Percentiles rank a stretch among this genome's conserved stretches.
These are phyloP conservation scores for Mycena vitilis DNA, from an alignment of 768 basidiomycete species.

Conservation along the genomic window DNA sequence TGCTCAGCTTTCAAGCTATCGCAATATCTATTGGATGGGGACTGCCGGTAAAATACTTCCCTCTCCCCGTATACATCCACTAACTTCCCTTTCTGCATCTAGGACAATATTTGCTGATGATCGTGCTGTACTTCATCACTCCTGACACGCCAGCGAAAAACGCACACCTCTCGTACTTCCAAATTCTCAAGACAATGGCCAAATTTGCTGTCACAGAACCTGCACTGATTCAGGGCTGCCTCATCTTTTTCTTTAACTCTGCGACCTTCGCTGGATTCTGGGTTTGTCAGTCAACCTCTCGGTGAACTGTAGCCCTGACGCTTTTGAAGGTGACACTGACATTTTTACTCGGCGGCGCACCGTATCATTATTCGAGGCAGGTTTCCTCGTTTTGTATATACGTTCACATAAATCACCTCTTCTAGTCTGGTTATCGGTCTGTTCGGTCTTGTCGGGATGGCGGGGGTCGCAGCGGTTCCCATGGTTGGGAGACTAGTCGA, in stretches of 20 bases:
- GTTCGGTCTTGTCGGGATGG: conserved; percentile 66
- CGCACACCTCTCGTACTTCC: conserved; percentile 58
- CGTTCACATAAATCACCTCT: conserved; percentile 51
- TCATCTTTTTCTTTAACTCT: conserved; percentile 59
- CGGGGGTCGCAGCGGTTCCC: conserved; percentile 64
- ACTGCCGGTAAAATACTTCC: conserved; percentile 45
- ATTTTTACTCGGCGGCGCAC: conserved; percentile 39
- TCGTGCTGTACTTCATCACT: conserved; percentile 58
- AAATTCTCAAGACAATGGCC: conserved; percentile 68
- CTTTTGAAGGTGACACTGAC: no score
- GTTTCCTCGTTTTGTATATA: background rate
- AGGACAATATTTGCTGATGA: conserved; percentile 57
- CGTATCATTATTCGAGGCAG: conserved; percentile 67
- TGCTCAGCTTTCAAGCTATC: conserved; percentile 63
- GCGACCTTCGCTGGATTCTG: conserved; percentile 52
- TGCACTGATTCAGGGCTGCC: conserved; percentile 60
- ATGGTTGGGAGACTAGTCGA: conserved; percentile 67
- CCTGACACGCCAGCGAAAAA: conserved; percentile 73
- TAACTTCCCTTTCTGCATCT: background rate
- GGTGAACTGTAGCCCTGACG: conserved; percentile 38
- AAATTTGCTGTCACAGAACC: conserved; percentile 70
- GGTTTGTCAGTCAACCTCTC: conserved; percentile 71
- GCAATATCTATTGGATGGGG: conserved; percentile 67
- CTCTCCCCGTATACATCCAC: background rate
- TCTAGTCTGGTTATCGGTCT: conserved; percentile 65